phyloP scores from a whole-genome alignment of 2,329 filamentous ascomycete genomes.

The Aspergillus jensenii region DNA sequence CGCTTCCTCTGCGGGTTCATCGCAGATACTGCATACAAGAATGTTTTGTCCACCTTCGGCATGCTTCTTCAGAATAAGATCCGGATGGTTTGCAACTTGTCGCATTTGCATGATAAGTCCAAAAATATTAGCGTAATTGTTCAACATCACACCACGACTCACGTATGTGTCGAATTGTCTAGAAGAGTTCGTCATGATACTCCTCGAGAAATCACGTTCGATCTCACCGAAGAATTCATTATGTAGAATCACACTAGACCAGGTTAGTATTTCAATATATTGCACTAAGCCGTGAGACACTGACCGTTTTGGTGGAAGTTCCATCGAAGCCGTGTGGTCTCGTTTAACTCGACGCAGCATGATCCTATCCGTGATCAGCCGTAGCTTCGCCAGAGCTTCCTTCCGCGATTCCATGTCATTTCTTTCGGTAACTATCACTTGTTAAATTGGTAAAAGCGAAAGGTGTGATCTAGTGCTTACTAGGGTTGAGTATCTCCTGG shows the following conservation, averaged over 20 bases:
- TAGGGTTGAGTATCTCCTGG: conserved; percentile 87
- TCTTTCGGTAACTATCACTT: conserved; percentile 54
- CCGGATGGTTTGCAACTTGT: conserved; percentile 94
- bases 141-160: conserved; percentile 85
- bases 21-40: conserved; percentile 89
- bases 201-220: conserved; percentile 91
- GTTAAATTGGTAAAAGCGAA: conserved; percentile 8
- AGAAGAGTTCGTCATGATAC: conserved; percentile 89
- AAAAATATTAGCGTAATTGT: conserved; percentile 99
- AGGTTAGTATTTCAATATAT: conserved; percentile 8
- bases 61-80: conserved; percentile 87
- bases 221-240: conserved; percentile 96
- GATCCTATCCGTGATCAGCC: conserved; percentile 84
- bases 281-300: conserved; percentile 8
- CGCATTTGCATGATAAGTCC: conserved; percentile 99
- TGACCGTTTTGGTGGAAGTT: conserved; percentile 85
- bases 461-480: conserved; percentile 24
- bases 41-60: conserved; percentile 84
- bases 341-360: conserved; percentile 96
- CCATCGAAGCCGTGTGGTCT: conserved; percentile 92
- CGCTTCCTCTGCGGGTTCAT: conserved; percentile 92
- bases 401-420: conserved; percentile 56
- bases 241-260: conserved; percentile 69
- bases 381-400: conserved; percentile 75
- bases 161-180: conserved; percentile 96